Conservation (phyloP, 2,329 filamentous ascomycete genomes). For the Aspergillus glaucus region DNA sequence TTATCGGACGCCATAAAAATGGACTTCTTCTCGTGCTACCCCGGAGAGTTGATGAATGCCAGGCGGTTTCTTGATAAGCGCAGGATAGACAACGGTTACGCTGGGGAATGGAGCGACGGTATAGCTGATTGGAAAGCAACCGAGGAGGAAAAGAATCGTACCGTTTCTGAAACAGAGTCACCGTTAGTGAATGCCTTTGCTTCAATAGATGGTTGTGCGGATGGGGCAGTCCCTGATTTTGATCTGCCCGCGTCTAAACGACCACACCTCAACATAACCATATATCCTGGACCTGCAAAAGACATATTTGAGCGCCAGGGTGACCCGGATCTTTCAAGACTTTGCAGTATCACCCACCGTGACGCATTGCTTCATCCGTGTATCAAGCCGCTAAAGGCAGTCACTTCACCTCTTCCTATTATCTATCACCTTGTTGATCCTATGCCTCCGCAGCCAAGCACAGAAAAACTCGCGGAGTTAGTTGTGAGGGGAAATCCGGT, state of each 20-base stretch:
- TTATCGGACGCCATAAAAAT: constrained; percentile 6
- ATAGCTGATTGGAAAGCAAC: constrained; percentile 11
- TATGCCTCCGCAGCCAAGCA: constrained; percentile 6
- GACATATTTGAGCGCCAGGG: not conserved
- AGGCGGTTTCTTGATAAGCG: constrained; percentile 24
- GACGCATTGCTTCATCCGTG: not conserved
- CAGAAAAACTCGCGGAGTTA: constrained; percentile 11
- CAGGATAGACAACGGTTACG: constrained; percentile 21
- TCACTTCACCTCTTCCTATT: not conserved
- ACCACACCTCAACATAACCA: not conserved
- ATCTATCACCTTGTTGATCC: not conserved
- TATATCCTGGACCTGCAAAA: not conserved
- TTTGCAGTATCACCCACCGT: not conserved
- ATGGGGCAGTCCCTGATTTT: not conserved
- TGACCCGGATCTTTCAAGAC: not conserved
- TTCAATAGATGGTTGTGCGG: not conserved
- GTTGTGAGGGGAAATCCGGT: constrained; percentile 1
- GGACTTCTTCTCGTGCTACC: constrained; percentile 24
- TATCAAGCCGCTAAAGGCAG: not conserved
- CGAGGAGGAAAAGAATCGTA: not conserved
- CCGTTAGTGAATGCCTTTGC: not conserved
- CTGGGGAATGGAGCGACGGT: constrained; percentile 29
- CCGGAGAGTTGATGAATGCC: constrained; percentile 25
- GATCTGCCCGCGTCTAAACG: not conserved
- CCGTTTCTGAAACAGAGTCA: not conserved